Base-by-base conservation (phyloP, 768 basidiomycete species). In the Kondoa subrosea region DNA sequence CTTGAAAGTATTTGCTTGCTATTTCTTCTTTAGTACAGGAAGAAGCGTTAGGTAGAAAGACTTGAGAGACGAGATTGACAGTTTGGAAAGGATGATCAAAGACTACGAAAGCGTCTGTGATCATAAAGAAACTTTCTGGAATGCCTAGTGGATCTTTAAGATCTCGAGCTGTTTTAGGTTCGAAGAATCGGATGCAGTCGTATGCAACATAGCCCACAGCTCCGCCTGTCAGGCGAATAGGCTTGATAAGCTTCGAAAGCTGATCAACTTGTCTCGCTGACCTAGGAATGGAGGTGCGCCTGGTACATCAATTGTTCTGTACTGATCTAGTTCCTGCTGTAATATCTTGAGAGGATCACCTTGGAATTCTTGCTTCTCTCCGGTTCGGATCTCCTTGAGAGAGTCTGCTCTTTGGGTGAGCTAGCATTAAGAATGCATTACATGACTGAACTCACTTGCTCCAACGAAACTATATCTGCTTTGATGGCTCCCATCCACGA, bases 171-270 rank as follows among this genome's bases (percentile, higher is more conserved):
- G 91, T 91, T 60, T 73, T 71, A 65, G 95, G 91, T 77, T 99
- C 95, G 74, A 99, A 99, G 77, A 96, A 85, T 67, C 88, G 89
- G 67, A 99, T 85, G 77, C 90, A 91, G 76, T 99, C 95, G 79
- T 91, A 99, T 15, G 90, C 84, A 69, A 99, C 90, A 76, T 95
- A 97, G 66, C 95, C 95, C 74, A 97, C 89, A 1, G 92, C 93
- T 58, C 95, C 95, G 59, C 95, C 95, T 80, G 17, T 21, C 25
- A 67, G n/a, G 56, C 21, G 17, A 30, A n/a, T 17, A 3, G 1
- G 17, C 17, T 50, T 25, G 14, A 14, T 25, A 60, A 60, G n/a
- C 17, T 17, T 16, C 16, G 14, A 29, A 26, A 30, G 33, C 12
- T 12, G 26, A 57, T 16, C 27, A 25, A 15, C n/a, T 1, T 15